phyloP scores from a whole-genome alignment of 2,329 filamentous ascomycete species.

The Penicillium sp. region DNA sequence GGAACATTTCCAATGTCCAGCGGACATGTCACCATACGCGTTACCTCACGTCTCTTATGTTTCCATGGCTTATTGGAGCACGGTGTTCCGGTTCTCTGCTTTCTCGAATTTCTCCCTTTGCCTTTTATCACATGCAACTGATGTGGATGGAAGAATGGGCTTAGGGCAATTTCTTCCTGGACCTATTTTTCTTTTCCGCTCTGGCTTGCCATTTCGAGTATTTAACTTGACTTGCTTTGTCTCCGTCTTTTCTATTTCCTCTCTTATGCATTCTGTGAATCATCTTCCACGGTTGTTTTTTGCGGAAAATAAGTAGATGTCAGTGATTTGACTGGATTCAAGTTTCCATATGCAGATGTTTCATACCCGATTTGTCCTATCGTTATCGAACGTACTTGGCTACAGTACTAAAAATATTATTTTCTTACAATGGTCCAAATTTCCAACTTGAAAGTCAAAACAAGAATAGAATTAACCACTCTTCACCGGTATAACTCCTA shows the following conservation, averaged over 20 bases:
- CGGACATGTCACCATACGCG: conserved; percentile 19
- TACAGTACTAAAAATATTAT: background rate
- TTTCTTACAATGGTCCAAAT: background rate
- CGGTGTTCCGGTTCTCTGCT: conserved; percentile 16
- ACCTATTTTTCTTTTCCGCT: background rate
- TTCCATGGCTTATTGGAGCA: conserved; percentile 17
- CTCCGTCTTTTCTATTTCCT: background rate
- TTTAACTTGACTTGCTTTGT: conserved; percentile 5
- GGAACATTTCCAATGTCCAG: conserved; percentile 8
- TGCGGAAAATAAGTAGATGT: background rate
- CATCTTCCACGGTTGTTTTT: background rate
- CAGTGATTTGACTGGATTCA: background rate
- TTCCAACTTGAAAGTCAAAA: too few relatives aligned
- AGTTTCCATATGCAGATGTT: background rate
- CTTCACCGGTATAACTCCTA: background rate
- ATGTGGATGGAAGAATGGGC: background rate
- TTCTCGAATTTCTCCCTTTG: background rate
- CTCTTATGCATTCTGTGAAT: background rate
- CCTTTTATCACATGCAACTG: background rate
- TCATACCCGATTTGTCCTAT: background rate
- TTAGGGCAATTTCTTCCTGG: background rate
- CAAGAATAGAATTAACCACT: background rate
- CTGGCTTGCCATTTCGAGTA: conserved; percentile 6
- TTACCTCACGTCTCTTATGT: conserved; percentile 28
- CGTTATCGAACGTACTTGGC: background rate